Percentiles rank a stretch among this genome's conserved stretches.
Evolutionary conservation across 1,284 basidiomycete species (phyloP).

Genomic region (Microbotryum violaceum): DNA sequence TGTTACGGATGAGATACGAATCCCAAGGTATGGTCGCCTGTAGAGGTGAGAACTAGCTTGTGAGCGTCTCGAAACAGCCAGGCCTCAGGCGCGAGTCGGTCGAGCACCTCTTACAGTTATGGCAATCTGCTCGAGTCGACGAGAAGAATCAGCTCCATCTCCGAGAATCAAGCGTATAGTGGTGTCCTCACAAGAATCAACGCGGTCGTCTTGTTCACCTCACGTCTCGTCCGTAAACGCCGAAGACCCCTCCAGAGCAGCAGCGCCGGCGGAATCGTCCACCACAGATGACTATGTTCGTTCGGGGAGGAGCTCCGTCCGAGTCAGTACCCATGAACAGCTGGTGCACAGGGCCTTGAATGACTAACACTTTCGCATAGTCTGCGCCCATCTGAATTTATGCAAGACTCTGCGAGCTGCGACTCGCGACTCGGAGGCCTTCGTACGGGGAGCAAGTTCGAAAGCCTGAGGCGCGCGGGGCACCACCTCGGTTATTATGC

Average conservation of each 20-base stretch:
- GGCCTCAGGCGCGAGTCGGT: neutral
- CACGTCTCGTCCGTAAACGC: constrained; percentile 17
- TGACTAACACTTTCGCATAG: constrained; percentile 21
- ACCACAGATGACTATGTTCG: constrained; percentile 14
- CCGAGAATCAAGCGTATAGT: neutral
- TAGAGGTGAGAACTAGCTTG: neutral
- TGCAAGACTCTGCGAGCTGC: neutral
- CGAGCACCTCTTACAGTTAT: constrained; percentile 3
- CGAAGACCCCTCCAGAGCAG: constrained; percentile 19
- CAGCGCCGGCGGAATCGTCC: constrained; percentile 27
- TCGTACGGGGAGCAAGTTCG: no score
- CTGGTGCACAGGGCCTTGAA: neutral
- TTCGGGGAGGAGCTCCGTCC: neutral
- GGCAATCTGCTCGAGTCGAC: constrained; percentile 10
- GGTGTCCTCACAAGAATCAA: constrained; percentile 11
- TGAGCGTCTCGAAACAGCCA: constrained; percentile 1
- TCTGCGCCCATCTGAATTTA: constrained; percentile 10
- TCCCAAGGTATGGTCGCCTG: constrained; percentile 37
- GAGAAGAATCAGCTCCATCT: neutral
- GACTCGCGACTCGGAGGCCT: neutral
- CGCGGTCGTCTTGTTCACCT: constrained; percentile 22
- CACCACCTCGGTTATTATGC: no score
- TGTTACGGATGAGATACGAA: constrained; percentile 34
- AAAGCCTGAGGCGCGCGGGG: no score
- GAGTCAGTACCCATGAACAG: neutral